Evolutionary conservation across 768 basidiomycete genomes (phyloP).

Genomic region (Lactarius quietus): DNA sequence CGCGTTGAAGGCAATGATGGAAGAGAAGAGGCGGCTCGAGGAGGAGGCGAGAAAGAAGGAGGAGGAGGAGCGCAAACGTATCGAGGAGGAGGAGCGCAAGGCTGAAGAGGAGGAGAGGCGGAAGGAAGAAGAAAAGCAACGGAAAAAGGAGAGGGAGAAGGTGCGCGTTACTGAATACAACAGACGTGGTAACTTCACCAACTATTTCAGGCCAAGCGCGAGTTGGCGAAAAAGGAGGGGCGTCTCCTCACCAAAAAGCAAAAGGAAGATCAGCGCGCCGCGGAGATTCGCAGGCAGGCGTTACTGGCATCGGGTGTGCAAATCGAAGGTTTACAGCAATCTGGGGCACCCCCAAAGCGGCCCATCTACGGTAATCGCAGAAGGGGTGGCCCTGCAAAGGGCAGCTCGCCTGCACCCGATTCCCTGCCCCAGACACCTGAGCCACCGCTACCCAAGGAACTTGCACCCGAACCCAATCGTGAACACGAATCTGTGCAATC

Average conservation of each 20-base stretch:
- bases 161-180: slow-evolving; percentile 36
- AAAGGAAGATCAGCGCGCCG: slow-evolving; percentile 87
- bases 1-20: slow-evolving; percentile 87
- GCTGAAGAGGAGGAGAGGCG: slow-evolving; percentile 72
- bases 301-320: slow-evolving; percentile 85
- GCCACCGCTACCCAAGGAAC: slow-evolving; percentile 23
- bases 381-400: slow-evolving; percentile 60
- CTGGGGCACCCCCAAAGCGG: slow-evolving; percentile 56
- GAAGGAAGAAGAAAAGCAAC: slow-evolving; percentile 80
- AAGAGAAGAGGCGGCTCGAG: slow-evolving; percentile 83
- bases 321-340: slow-evolving; percentile 82
- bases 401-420: slow-evolving; percentile 49
- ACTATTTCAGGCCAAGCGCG: slow-evolving; percentile 69
- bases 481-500: slow-evolving; percentile 26
- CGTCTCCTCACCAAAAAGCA: slow-evolving; percentile 95
- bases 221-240: slow-evolving; percentile 91
- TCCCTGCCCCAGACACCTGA: slow-evolving; percentile 43
- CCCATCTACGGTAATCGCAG: slow-evolving; percentile 82
- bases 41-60: slow-evolving; percentile 70
- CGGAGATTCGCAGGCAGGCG: slow-evolving; percentile 87
- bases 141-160: slow-evolving; percentile 87
- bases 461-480: slow-evolving; percentile 26
- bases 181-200: slow-evolving; percentile 5
- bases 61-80: slow-evolving; percentile 75
- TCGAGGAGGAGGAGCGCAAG: slow-evolving; percentile 85